Base-by-base conservation (phyloP, 2,329 filamentous ascomycete genomes). In the Penicillium sp. region DNA sequence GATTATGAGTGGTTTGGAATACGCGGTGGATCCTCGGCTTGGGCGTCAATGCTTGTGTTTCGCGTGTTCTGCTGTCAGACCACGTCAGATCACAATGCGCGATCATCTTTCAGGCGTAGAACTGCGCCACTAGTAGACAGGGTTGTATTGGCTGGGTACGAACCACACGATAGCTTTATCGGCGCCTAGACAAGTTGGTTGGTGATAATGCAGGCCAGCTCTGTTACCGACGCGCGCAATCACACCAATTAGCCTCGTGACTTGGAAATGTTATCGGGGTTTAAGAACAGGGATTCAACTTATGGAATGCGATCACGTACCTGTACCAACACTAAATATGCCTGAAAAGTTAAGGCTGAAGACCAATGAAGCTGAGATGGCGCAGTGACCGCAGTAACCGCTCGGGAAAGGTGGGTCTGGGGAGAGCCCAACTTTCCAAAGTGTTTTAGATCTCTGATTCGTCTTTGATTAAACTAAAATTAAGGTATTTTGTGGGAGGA, bases 1-100 rank as follows among this genome's bases (percentile, higher is more conserved):
- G 80, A 83, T 86, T 82, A 94, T 91, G 90, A 75, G 70, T 69
- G 72, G 66, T 70, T 69, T 66, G 67, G 64, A 64, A 64, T 63
- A 67, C 59, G 67, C 63, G 66, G 70, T 68, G 65, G 69, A 64
- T 70, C 70, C 62, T 64, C 58, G 63, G 64, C 70, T 72, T 68
- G 67, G 69, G 69, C 69, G 60, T 59, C 53, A 67, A 69, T 63
- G 59, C 62, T 66, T 64, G 68, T 61, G 69, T 47, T 69, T 64
- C 62, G 66, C 67, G 62, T 68, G 69, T 65, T 71, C 70, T 72
- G 73, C 56, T 76, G 71, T 69, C 69, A 74, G 72, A 73, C 74
- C 76, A 78, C 75, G 76, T 78, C 76, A 78, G 70, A 69, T 67
- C 65, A 61, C 54, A 63, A 57, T 53, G 63, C 64, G 65, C 63